Base-by-base conservation (phyloP, 805 yeast species). In the Saccharomycopsis fibuligera region DNA sequence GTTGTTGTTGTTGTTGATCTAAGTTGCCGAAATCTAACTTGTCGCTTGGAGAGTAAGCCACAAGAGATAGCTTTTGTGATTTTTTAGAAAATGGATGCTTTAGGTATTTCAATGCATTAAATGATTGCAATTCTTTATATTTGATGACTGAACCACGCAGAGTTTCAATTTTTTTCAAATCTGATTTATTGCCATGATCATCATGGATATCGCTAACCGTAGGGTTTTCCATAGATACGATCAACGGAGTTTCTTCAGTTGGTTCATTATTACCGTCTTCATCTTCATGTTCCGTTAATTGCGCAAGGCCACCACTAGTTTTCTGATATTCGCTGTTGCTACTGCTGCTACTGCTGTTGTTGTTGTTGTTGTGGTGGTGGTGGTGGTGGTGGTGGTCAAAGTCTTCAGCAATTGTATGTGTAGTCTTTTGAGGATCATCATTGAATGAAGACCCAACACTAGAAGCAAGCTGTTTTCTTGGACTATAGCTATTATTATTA, bases 1-100 rank as follows among this genome's bases (percentile, higher is more conserved):
- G n/a, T 29, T 29, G 31, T 9, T 29, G 8, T 8, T 9, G 8
- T 9, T 12, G 31, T 29, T 29, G 12, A 29, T 29, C 31, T 29
- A 29, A 29, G n/a, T 33, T 33, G 12, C 12, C 31, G 33, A 40
- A 25, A 12, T 6, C 27, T 16, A 19, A 9, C 14, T 31, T 43
- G 23, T 41, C 44, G 22, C 14, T 31, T 35, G 44, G 45, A 2
- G 51, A 27, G 24, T 40, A 48, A 5, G 47, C 51, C 3, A 48
- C 44, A 14, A 48, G 22, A 4, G 53, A 40, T 17, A 46, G 12
- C 2, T 19, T 35, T 9, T 25, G 12, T 40, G 33, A 24, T 10
- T 51, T 43, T 23, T 40, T 37, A 10, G 48, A 45, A 42, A 49
- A 51, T 14, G 55, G 55, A 39, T 42, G 55, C 19, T 48, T 51